A percentile compares a stretch with the other conserved stretches of the same genome.
Evolutionary conservation across 2,329 filamentous ascomycete species (phyloP).

Genomic region (Geosmithia morbida): DNA sequence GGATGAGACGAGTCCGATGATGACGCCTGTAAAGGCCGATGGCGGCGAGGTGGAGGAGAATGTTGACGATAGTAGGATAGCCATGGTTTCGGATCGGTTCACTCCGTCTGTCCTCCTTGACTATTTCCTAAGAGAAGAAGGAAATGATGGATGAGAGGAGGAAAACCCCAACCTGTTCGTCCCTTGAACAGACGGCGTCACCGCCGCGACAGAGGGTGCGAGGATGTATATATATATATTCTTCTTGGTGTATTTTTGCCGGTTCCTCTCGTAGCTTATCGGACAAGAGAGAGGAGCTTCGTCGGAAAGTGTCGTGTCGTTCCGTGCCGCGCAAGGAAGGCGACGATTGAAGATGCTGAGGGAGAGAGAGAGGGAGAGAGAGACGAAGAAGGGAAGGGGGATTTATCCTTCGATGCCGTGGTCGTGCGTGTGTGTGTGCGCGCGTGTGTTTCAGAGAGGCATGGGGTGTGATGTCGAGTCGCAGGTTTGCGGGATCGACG

Average conservation of each 20-base stretch:
- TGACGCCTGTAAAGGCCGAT: slow-evolving; percentile 55
- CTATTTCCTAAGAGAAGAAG: too few relatives aligned
- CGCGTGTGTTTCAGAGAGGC: neutral
- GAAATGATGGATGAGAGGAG: too few relatives aligned
- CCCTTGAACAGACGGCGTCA: slow-evolving; percentile 1
- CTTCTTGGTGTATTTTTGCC: too few relatives aligned
- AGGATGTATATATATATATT: too few relatives aligned
- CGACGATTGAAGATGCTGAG: too few relatives aligned
- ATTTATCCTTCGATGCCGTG: neutral
- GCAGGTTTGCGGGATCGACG: slow-evolving; percentile 2
- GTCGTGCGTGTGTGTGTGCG: too few relatives aligned
- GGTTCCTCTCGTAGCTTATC: too few relatives aligned
- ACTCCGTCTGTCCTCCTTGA: neutral
- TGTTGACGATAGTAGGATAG: neutral
- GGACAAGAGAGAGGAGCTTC: too few relatives aligned
- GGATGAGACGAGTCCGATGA: slow-evolving; percentile 89
- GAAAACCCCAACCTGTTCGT: neutral
- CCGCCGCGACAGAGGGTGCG: slow-evolving; percentile 1
- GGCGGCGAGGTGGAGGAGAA: slow-evolving; percentile 16
- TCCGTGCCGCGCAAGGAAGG: too few relatives aligned
- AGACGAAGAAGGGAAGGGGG: neutral
- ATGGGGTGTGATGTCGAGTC: neutral
- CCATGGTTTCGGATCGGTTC: neutral
- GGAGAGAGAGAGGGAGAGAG: neutral
- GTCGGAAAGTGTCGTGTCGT: too few relatives aligned